Percentiles rank a stretch among this genome's conserved stretches.
Conservation (phyloP, 495 filamentous ascomycete genomes). For the Emericellopsis terricola region DNA sequence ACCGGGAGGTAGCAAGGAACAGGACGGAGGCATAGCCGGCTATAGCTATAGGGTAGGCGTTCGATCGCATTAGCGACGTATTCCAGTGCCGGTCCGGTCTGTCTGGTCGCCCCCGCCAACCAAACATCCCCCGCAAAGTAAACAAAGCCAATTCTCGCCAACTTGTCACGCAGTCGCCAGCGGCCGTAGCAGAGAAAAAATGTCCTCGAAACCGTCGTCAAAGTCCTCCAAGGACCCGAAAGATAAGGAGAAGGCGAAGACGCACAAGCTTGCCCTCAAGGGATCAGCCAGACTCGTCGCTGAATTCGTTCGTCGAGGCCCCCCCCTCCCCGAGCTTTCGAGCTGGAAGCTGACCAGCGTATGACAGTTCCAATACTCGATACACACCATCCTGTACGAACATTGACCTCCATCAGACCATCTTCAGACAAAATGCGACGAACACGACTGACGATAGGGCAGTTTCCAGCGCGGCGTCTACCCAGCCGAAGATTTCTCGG, state of each 20-base stretch:
- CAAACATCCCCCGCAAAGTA: too few relatives aligned
- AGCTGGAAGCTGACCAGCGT: slow-evolving; percentile 3
- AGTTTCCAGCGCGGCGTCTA: slow-evolving; percentile 94
- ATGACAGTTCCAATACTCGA: slow-evolving; percentile 82
- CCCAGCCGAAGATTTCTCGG: slow-evolving; percentile 91
- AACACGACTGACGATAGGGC: slow-evolving; percentile 3
- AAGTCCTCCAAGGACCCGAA: slow-evolving; percentile 1
- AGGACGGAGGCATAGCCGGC: too few relatives aligned
- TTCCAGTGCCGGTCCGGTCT: too few relatives aligned
- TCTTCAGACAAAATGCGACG: background rate
- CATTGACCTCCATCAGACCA: slow-evolving; percentile 8
- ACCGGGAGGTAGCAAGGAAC: too few relatives aligned
- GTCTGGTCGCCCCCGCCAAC: too few relatives aligned
- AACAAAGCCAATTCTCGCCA: too few relatives aligned
- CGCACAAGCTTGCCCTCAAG: slow-evolving; percentile 86
- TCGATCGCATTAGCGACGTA: too few relatives aligned
- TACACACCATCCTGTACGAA: slow-evolving; percentile 73
- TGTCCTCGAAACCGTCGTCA: too few relatives aligned
- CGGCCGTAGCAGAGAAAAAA: too few relatives aligned
- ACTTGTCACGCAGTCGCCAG: too few relatives aligned
- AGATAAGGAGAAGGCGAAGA: slow-evolving; percentile 74
- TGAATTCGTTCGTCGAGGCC: slow-evolving; percentile 58
- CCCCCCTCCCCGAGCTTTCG: background rate
- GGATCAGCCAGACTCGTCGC: slow-evolving; percentile 84
- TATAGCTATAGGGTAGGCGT: too few relatives aligned